A percentile compares a stretch with the other conserved stretches of the same genome.
Evolutionary conservation across 164 flowering plant species (phyloP).

Genomic region (Piper betle): DNA sequence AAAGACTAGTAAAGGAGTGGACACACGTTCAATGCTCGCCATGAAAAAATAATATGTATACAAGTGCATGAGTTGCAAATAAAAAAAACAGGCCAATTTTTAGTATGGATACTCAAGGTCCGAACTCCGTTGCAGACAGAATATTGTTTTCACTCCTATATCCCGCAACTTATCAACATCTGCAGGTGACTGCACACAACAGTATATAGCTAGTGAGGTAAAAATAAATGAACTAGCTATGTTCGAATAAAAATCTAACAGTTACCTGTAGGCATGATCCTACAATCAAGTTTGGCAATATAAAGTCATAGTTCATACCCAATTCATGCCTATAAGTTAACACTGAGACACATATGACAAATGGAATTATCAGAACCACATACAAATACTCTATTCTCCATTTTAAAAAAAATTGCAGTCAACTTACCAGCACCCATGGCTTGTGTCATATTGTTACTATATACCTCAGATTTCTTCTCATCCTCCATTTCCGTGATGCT

Average conservation of each 20-base stretch:
- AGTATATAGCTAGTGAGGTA: slow-evolving; percentile 78
- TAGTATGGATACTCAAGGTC: slow-evolving; percentile 86
- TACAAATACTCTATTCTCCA: slow-evolving; percentile 93
- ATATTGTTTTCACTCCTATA: slow-evolving; percentile 84
- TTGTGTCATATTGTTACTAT: slow-evolving; percentile 24
- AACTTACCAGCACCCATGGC: too few species aligned
- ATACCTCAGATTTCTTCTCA: slow-evolving; percentile 54
- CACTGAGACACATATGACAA: too few species aligned
- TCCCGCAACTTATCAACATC: slow-evolving; percentile 38
- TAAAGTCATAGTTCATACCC: slow-evolving; percentile 70
- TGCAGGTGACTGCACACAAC: too few species aligned
- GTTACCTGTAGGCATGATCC: too few species aligned
- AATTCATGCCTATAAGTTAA: too few species aligned
- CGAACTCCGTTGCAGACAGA: slow-evolving; percentile 15
- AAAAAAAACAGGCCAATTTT: not conserved
- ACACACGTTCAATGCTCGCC: not conserved
- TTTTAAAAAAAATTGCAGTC: slow-evolving; percentile 16
- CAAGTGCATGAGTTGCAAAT: not conserved
- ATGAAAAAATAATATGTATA: too few species aligned
- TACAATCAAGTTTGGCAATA: slow-evolving; percentile 68
- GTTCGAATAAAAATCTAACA: too few species aligned
- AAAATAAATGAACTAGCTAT: not conserved
- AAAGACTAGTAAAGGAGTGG: slow-evolving; percentile 26
- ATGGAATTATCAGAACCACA: slow-evolving; percentile 3
- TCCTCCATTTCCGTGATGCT: slow-evolving; percentile 32